phyloP scores from a whole-genome alignment of 306 rosid genomes.

The Erythrophleum fordii region DNA sequence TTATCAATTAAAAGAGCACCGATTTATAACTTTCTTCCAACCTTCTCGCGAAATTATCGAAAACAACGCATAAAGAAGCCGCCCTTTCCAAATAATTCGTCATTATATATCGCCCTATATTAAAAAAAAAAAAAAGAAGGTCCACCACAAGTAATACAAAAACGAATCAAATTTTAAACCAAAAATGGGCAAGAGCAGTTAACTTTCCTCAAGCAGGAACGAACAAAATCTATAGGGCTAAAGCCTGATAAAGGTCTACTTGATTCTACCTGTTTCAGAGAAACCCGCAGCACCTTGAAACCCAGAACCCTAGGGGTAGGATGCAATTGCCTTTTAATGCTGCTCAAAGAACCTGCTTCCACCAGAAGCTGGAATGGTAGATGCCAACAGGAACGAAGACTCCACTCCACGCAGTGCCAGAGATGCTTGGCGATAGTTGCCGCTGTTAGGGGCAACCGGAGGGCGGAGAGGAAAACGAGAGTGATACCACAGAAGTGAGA shows the following conservation, averaged over 20 bases:
- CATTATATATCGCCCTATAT: background rate
- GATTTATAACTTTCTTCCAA: background rate
- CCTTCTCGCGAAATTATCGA: background rate
- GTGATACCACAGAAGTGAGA: background rate
- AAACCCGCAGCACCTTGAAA: background rate
- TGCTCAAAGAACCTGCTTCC: background rate
- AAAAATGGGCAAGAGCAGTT: background rate
- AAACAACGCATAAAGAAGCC: background rate
- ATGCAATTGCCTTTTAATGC: background rate
- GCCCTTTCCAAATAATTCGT: background rate
- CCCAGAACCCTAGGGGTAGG: conserved; percentile 18
- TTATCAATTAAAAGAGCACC: background rate
- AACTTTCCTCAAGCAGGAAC: background rate
- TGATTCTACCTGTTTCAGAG: background rate
- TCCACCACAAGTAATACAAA: background rate
- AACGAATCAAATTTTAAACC: background rate
- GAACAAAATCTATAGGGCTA: background rate
- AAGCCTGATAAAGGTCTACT: background rate
- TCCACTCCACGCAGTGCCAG: background rate
- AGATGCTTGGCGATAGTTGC: background rate
- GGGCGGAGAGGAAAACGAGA: background rate
- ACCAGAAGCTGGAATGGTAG: background rate
- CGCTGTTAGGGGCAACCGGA: conserved; percentile 1
- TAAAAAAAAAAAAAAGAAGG: background rate
- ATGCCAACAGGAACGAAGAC: background rate